Base-by-base conservation (phyloP, 2,329 filamentous ascomycete genomes). In the Clonostachys sp. region DNA sequence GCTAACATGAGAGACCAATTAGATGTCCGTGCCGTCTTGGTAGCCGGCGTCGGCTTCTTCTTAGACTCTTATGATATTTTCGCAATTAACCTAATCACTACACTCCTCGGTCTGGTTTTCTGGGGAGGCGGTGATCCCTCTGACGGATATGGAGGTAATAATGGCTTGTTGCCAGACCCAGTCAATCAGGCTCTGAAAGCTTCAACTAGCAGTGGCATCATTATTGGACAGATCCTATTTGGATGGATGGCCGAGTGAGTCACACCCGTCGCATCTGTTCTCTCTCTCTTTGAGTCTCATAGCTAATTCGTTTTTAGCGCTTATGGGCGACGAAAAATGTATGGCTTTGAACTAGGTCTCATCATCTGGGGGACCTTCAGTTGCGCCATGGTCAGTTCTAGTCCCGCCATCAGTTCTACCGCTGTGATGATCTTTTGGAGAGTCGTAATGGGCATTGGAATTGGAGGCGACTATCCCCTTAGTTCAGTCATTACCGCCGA, bases 11-110 rank as follows among this genome's bases (percentile, higher is more conserved):
- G n/a, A n/a, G 41, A 39, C 30, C 20, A 16, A 38, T 6, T 20
- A 73, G 68, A 91, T 66, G 74, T 91, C 24, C 81, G 87, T 42
- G 84, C 87, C 47, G 77, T 90, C 4, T 66, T 87, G 7, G 87
- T 92, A 4, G 87, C 88, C 24, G 89, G 89, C 44, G 84, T 89
- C 49, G 89, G 89, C 45, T 92, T 94, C 73, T 90, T 92, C 61
- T 85, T 89, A 42, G 89, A 91, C 64, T 85, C 86, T 12, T 92
- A 92, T 68, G 83, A 81, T 55, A 88, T 91, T 56, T 94, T 94
- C 63, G 86, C 89, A 59, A 87, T 91, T 63, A 88, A 87, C 62
- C 72, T 91, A 43, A 78, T 87, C 44, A 86, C 83, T 2, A 77
- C 75, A 42, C 80, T 91, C 61, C 68, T 92, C 13, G 89, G 89